A percentile compares a stretch with the other conserved stretches of the same genome.
Conservation (phyloP, 1,139 yeast genomes). For the Suhomyces maxii region DNA sequence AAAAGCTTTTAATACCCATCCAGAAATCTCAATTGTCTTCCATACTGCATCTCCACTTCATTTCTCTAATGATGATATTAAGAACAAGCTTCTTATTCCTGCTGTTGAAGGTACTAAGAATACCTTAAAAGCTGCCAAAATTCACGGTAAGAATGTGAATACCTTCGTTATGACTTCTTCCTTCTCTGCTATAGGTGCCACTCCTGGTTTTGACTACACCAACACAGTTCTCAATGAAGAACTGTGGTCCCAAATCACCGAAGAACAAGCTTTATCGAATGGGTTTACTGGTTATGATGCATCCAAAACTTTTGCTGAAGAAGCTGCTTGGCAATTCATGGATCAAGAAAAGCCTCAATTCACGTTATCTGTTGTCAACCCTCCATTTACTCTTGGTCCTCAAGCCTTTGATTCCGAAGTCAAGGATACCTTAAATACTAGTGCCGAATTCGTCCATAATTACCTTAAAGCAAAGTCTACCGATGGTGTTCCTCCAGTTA, state of each 20-base stretch:
- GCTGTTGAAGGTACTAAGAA: conserved; percentile 36
- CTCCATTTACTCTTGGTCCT: conserved; percentile 28
- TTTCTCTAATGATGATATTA: conserved; percentile 27
- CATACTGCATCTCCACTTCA: conserved; percentile 30
- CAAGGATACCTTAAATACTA: conserved; percentile 25
- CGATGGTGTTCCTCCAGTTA: conserved; percentile 9
- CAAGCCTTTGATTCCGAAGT: conserved; percentile 25
- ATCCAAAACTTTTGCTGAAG: conserved; percentile 41
- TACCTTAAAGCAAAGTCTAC: conserved; percentile 18
- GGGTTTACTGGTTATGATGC: conserved; percentile 29
- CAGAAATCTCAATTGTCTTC: conserved; percentile 43
- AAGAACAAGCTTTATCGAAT: conserved; percentile 27
- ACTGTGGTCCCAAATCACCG: conserved; percentile 40
- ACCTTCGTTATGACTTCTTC: conserved; percentile 34
- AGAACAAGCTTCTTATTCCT: conserved; percentile 31
- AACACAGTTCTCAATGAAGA: conserved; percentile 23
- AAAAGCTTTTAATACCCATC: conserved; percentile 16
- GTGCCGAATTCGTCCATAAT: conserved; percentile 31
- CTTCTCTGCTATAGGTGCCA: conserved; percentile 23
- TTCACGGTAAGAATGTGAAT: conserved; percentile 26
- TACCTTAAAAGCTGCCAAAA: conserved; percentile 27
- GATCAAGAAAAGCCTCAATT: conserved; percentile 30
- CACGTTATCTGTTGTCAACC: conserved; percentile 17
- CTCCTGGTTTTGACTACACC: conserved; percentile 8
- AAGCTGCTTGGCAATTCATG: conserved; percentile 53